A percentile compares a stretch with the other conserved stretches of the same genome.
Evolutionary conservation across 495 filamentous ascomycete species (phyloP).

Genomic region (Podospora didyma): DNA sequence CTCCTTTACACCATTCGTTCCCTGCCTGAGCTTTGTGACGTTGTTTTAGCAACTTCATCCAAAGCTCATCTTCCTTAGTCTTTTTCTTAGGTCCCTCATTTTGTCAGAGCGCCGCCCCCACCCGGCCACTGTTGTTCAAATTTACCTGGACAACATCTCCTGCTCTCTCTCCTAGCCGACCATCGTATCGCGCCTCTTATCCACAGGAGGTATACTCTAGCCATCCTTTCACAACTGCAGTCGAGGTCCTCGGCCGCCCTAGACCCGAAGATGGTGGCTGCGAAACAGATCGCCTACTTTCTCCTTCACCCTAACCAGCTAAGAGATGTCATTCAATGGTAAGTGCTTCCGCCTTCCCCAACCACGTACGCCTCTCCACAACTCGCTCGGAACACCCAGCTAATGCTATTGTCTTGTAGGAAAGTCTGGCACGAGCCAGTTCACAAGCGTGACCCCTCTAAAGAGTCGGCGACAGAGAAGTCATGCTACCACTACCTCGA

Average conservation of each 20-base stretch:
- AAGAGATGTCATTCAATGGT: conserved; percentile 92
- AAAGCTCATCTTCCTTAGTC: too few species aligned
- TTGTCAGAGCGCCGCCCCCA: too few species aligned
- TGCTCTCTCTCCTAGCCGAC: too few species aligned
- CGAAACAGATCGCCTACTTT: conserved; percentile 65
- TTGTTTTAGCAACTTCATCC: neutral
- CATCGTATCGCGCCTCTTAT: too few species aligned
- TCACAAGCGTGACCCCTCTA: conserved; percentile 71
- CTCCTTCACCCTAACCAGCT: conserved; percentile 73
- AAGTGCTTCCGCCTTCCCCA: conserved; percentile 19
- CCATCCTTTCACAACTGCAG: neutral
- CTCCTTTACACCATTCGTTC: neutral
- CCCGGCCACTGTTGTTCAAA: too few species aligned
- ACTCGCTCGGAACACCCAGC: neutral
- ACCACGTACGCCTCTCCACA: neutral
- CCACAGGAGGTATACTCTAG: too few species aligned
- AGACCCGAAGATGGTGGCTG: conserved; percentile 36
- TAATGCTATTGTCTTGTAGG: conserved; percentile 47
- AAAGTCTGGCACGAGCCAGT: conserved; percentile 95
- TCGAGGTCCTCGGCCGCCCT: neutral
- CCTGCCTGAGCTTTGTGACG: neutral
- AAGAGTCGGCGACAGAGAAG: conserved; percentile 69
- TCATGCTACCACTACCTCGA: conserved; percentile 84
- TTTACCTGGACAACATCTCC: too few species aligned
- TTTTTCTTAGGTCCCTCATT: too few species aligned